phyloP scores from a whole-genome alignment of 306 rosid genomes.

The Mimosa bimucronata region DNA sequence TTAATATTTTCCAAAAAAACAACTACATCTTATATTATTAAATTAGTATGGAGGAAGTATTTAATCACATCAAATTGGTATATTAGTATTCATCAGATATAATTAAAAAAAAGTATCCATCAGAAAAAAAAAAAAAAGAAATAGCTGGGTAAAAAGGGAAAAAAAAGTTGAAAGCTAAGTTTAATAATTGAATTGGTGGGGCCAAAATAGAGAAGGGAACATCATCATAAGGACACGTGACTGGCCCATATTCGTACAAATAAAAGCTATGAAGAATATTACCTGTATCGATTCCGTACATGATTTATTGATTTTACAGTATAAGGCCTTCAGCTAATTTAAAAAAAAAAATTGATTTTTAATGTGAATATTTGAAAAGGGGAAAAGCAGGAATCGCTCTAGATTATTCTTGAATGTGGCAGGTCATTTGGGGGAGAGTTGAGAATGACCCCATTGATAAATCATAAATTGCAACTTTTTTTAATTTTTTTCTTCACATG shows the following conservation, averaged over 20 bases:
- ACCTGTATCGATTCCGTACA: neutral
- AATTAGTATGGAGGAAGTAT: too few relatives aligned
- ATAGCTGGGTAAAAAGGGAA: too few relatives aligned
- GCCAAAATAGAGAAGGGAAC: neutral
- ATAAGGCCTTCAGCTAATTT: neutral
- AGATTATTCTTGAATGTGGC: neutral
- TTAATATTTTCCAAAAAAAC: too few relatives aligned
- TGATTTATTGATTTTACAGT: neutral
- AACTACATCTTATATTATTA: too few relatives aligned
- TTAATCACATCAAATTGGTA: too few relatives aligned
- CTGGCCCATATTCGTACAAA: neutral
- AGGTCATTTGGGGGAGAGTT: neutral
- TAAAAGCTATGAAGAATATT: neutral
- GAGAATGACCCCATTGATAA: neutral
- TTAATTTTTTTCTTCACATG: neutral
- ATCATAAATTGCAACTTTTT: neutral
- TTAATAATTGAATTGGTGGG: neutral
- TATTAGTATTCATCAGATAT: too few relatives aligned
- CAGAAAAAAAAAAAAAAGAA: too few relatives aligned
- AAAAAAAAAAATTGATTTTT: neutral
- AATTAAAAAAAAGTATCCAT: too few relatives aligned
- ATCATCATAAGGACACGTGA: neutral
- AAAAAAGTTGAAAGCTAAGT: too few relatives aligned
- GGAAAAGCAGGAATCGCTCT: neutral
- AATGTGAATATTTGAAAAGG: neutral